Evolutionary conservation across 2,329 filamentous ascomycete genomes (phyloP).

Genomic region (Calycina herbarum): DNA sequence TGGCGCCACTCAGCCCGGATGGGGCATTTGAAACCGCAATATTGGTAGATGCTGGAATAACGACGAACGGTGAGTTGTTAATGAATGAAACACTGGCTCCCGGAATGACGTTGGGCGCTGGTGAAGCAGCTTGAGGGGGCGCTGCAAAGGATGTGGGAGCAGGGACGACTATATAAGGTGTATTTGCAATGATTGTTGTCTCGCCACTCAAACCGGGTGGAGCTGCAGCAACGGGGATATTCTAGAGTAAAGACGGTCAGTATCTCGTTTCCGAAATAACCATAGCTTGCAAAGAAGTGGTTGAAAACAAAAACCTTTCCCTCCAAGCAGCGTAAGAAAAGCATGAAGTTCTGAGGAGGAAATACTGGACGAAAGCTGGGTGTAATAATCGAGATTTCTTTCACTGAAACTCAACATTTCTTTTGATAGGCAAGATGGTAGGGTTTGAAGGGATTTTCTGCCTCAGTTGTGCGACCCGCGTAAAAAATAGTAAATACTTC

Average conservation of each 20-base stretch:
- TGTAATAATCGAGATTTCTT: no score
- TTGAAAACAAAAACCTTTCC: background rate
- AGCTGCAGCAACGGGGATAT: slow-evolving; percentile 13
- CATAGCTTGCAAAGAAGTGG: background rate
- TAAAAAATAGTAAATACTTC: no score
- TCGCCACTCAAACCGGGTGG: slow-evolving; percentile 13
- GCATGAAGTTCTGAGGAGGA: background rate
- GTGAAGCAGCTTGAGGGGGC: background rate
- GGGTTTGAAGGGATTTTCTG: no score
- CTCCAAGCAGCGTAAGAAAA: background rate
- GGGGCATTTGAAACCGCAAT: slow-evolving; percentile 19
- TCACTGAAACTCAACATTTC: no score
- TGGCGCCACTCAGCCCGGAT: slow-evolving; percentile 14
- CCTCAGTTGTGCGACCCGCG: no score
- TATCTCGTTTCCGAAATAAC: background rate
- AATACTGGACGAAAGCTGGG: no score
- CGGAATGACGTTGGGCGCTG: background rate
- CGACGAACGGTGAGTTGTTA: slow-evolving; percentile 11
- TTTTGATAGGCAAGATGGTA: no score
- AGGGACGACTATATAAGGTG: slow-evolving; percentile 16
- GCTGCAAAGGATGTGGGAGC: slow-evolving; percentile 13
- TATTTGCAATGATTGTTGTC: slow-evolving; percentile 9
- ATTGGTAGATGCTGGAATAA: slow-evolving; percentile 16
- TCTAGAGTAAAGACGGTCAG: background rate
- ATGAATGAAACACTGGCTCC: slow-evolving; percentile 13